Evolutionary conservation across 192 early-diverging fungal genomes (phyloP), one percentile per base, ranked within the genome.

Genomic region (Coemansia asiatica): DNA sequence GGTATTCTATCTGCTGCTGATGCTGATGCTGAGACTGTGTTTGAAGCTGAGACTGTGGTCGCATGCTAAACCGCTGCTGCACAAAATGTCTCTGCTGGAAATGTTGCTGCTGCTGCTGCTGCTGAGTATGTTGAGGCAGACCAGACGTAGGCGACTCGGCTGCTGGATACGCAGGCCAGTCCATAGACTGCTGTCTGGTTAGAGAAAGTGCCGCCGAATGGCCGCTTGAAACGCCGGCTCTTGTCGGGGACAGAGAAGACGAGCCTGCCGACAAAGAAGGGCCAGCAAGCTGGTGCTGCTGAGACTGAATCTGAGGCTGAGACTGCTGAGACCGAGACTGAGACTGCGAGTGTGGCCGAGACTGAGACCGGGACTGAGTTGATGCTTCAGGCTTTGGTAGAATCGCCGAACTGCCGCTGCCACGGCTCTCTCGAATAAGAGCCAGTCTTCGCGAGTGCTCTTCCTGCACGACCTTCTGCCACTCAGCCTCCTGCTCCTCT

Each of bases 401-500:
- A 19, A 72, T 64, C 0, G 51, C 22, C n/a, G 70, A 54, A 2
- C 63, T 61, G 19, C 69, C 58, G 13, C 61, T 66, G 16, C 56
- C 61, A 0, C 77, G 67, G 47, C 61, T 44, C 48, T 80, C 77
- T 8, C 77, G 56, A 25, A 80, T 74, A 21, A 74, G 59, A 9
- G 72, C 72, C 47, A 71, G 38, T 1, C 77, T 54, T 13, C 68
- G 59, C 27, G 51, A 15, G 31, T 76, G 65, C 56, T 81, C 79
- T 47, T 81, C 79, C 2, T 54, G 49, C 10, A 72, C 6, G 13
- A 81, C 72, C 1, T 28, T 26, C 7, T 25, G 8, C 79, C 79
- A 81, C 35, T 72, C 69, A 2, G 63, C 66, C 58, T 81, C 79
- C 50, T 74, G 73, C 48, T 81, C 79, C 38, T 69, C 63, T 1